Base-by-base conservation (phyloP, 306 rosid species). In the Vicia faba region DNA sequence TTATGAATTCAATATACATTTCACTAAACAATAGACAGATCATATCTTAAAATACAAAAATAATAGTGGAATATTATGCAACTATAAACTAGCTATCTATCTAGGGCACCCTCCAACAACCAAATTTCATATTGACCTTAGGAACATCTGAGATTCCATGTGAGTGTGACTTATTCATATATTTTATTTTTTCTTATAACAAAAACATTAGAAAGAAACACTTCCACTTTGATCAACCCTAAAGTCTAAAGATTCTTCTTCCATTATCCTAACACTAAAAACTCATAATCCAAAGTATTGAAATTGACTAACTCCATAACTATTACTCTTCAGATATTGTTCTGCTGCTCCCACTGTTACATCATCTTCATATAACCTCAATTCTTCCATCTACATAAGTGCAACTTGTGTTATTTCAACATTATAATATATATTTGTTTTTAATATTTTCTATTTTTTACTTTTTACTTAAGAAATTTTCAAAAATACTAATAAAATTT, bases 231-330 rank as follows among this genome's bases (percentile, higher is more conserved):
- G 10, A 2, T 14, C 8, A 14, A 45, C 7, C 36, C 15, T 25
- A 55, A 55, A 26, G 16, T 55, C 11, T 25, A 55, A 55, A 33
- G 44, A 64, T 58, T 58, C 68, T 68, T 72, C 71, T 49, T 36
- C 68, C 12, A 7, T 36, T 13, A 43, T 15, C 35, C 8, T 58
- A n/a, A 23, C 3, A 53, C 18, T 54, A 54, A 19, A 25, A 53
- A 11, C 78, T 86, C 80, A 72, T 72, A 78, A 84, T 61, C 88
- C 88, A 61, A 65, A 79, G 65, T 77, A 87, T 36, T 80, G 87
- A 67, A 82, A 81, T 43, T 89, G 92, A 7, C 68, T 43, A 23
- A 69, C 63, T 57, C 69, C 86, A 67, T 40, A 83, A 29, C 63
- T 26, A 25, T 1, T 55, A 3, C 11, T 39, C 69, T 70, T 77